Evolutionary conservation across 495 filamentous ascomycete species (phyloP).

Genomic region (Cairneyella variabilis): DNA sequence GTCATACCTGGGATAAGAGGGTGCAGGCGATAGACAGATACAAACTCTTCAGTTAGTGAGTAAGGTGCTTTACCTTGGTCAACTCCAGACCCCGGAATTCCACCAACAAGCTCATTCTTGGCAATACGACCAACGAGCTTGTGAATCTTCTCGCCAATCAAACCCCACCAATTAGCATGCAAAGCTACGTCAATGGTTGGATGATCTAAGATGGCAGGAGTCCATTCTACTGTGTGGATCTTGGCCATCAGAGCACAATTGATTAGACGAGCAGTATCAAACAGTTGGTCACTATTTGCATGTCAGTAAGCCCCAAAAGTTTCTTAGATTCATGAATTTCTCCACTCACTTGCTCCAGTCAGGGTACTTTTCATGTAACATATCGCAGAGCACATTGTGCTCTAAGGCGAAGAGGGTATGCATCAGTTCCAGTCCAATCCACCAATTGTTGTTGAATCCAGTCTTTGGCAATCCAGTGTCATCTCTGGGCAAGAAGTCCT

Average conservation of each 20-base stretch:
- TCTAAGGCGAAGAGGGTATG: slow-evolving; percentile 43
- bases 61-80: slow-evolving; percentile 35
- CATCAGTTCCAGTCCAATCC: slow-evolving; percentile 38
- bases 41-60: slow-evolving; percentile 42
- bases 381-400: slow-evolving; percentile 39
- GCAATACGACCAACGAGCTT: slow-evolving; percentile 36
- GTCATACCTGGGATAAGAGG: slow-evolving; percentile 34
- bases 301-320: neutral
- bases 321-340: too few relatives aligned
- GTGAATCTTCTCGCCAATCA: slow-evolving; percentile 36
- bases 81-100: slow-evolving; percentile 36
- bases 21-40: slow-evolving; percentile 41
- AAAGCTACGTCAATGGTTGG: slow-evolving; percentile 36
- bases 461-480: slow-evolving; percentile 31
- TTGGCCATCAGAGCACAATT: slow-evolving; percentile 44
- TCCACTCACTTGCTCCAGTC: slow-evolving; percentile 24
- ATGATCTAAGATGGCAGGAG: slow-evolving; percentile 40
- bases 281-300: slow-evolving; percentile 30
- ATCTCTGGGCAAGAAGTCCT: slow-evolving; percentile 35
- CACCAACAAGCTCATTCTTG: slow-evolving; percentile 34
- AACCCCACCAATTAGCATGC: slow-evolving; percentile 42
- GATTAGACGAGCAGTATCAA: slow-evolving; percentile 41
- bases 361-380: slow-evolving; percentile 28
- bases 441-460: slow-evolving; percentile 43
- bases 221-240: slow-evolving; percentile 46